Evolutionary conservation across 805 yeast species (phyloP), one percentile per base, ranked within the genome.

Genomic region (Kurtzmaniella fragi): DNA sequence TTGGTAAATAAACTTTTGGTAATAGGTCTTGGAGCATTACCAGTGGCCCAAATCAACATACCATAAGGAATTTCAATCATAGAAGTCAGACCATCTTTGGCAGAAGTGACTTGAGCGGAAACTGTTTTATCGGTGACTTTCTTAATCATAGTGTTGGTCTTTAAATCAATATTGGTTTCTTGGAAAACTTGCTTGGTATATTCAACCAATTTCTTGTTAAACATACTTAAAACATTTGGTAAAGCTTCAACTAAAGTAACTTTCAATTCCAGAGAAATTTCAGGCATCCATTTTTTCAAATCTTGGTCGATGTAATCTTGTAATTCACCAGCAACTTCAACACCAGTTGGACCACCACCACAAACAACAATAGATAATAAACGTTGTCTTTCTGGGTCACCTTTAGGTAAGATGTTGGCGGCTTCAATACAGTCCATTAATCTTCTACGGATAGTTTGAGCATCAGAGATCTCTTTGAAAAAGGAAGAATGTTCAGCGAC

Each of bases 281-380:
- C 83, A 32, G 97, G 97, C 68, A 86, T 83, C 89, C 95, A 86
- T 66, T 82, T 85, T 53, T 70, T 67, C 65, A 90, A 74, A 64
- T 90, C 98, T 63, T 90, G 95, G 62, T 85, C 89, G 46, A 89
- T 84, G 66, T 86, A 91, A 65, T 90, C 98, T 68, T 85, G 95
- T 53, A 90, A 70, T 67, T 91, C 97, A 56, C 95, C 98, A 50
- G 97, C 96, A 54, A 89, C 84, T 69, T 89, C 97, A 46, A 90
- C 96, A 70, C 98, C 98, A 32, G 98, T 90, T 60, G 98, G 97
- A 48, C 98, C 98, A 66, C 97, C 98, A 56, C 98, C 98, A 50
- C 93, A 95, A 46, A 91, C 95, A 46, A 91, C 91, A 53, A 89
- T 82, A 46, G 82, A 84, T 59, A 90, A 75, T 53, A 91, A 75